Conservation (phyloP, 2,329 filamentous ascomycete genomes). For the Ophiostoma piceae region DNA sequence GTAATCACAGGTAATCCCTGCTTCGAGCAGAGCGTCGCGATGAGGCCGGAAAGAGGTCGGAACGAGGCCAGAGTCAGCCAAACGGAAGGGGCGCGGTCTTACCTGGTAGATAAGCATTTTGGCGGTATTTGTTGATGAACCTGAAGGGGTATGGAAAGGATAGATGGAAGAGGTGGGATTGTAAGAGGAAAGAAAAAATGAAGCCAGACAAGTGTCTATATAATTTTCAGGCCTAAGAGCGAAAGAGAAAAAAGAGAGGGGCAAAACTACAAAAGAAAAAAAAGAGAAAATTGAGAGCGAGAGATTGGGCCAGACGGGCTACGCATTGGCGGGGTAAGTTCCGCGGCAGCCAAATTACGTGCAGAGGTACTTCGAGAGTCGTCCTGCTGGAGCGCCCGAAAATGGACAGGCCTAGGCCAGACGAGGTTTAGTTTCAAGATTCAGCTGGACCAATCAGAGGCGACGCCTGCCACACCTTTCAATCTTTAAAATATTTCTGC, state of each 20-base stretch:
- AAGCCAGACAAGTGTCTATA: slow-evolving; percentile 15
- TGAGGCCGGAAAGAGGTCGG: not conserved
- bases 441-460: not conserved
- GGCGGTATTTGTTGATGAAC: slow-evolving; percentile 37
- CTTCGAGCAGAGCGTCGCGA: not conserved
- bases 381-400: slow-evolving; percentile 2
- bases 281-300: slow-evolving; percentile 22
- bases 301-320: not conserved
- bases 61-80: not conserved
- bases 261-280: slow-evolving; percentile 21
- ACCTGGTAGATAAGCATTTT: slow-evolving; percentile 74
- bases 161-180: slow-evolving; percentile 4
- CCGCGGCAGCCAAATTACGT: not conserved
- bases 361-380: not conserved
- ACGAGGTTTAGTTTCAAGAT: not conserved
- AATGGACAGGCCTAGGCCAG: not conserved
- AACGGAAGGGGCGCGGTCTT: slow-evolving; percentile 29
- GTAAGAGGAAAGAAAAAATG: slow-evolving; percentile 25
- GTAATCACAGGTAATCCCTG: too few relatives aligned
- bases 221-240: slow-evolving; percentile 15
- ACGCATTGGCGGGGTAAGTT: slow-evolving; percentile 23
- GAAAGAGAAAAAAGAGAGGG: slow-evolving; percentile 23
- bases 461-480: not conserved
- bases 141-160: not conserved
- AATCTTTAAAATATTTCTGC: not conserved